Evolutionary conservation across 345 rosid species (phyloP).

Genomic region (Citrus australasica): DNA sequence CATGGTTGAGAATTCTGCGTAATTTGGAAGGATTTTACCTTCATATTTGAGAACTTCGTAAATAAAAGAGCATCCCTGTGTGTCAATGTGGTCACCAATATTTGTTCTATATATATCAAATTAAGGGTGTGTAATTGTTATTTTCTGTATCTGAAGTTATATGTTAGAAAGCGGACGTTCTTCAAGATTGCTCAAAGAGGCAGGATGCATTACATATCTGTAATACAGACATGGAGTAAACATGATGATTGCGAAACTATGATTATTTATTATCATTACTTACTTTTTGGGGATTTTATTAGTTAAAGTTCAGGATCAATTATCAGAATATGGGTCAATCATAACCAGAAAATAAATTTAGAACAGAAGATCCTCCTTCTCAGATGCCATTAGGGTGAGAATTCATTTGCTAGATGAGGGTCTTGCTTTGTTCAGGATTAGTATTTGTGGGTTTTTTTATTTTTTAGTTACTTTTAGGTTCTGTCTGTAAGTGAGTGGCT

Average conservation of each 20-base stretch:
- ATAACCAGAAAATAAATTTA: too few relatives aligned
- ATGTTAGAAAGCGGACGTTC: neutral
- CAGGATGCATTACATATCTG: neutral
- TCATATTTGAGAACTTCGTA: neutral
- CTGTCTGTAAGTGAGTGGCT: neutral
- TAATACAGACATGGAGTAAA: neutral
- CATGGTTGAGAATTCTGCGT: neutral
- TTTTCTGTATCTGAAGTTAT: neutral
- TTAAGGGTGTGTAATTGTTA: neutral
- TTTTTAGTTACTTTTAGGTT: neutral
- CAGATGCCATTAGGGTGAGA: neutral
- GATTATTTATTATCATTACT: neutral
- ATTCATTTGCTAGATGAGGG: neutral
- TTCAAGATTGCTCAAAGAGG: neutral
- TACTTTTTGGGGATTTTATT: neutral
- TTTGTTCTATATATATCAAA: neutral
- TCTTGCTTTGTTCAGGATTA: neutral
- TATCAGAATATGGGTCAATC: neutral
- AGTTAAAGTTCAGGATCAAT: neutral
- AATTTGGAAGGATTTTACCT: neutral
- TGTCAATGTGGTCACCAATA: neutral
- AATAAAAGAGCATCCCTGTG: neutral
- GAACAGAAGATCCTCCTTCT: neutral
- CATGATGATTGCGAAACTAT: neutral
- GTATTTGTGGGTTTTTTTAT: neutral